Evolutionary conservation across 1,284 basidiomycete species (phyloP).

Genomic region (Ustilago lituana): DNA sequence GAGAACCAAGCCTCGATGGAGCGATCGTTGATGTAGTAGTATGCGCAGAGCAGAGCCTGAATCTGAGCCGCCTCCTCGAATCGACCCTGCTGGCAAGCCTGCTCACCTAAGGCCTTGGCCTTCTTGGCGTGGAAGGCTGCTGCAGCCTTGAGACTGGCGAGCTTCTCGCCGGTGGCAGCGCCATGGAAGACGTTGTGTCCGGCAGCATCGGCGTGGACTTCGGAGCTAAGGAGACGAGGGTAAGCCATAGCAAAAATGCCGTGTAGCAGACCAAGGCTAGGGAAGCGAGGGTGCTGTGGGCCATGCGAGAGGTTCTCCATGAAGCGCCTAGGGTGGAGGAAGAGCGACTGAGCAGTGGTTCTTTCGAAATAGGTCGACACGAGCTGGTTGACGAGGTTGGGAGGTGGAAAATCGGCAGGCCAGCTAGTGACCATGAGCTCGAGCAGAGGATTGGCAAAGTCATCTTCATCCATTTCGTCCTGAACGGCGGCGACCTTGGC

Average conservation of each 20-base stretch:
- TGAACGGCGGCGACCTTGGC: conserved; percentile 43
- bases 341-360: conserved; percentile 33
- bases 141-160: conserved; percentile 36
- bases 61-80: conserved; percentile 51
- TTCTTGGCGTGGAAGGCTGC: conserved; percentile 49
- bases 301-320: conserved; percentile 47
- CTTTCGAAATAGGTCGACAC: conserved; percentile 49
- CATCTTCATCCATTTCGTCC: conserved; percentile 41
- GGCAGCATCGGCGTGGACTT: conserved; percentile 12
- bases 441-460: conserved; percentile 34
- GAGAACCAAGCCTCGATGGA: conserved; percentile 57
- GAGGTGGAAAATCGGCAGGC: conserved; percentile 57
- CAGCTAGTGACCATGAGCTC: conserved; percentile 55
- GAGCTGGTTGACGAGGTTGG: conserved; percentile 49
- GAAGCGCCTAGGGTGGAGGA: conserved; percentile 50
- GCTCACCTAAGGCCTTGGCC: conserved; percentile 33
- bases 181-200: conserved; percentile 25
- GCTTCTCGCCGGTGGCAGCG: conserved; percentile 31
- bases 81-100: conserved; percentile 30
- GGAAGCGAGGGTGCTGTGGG: conserved; percentile 49
- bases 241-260: conserved; percentile 53
- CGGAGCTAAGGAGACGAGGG: conserved; percentile 25
- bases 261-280: conserved; percentile 49
- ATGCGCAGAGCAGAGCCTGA: conserved; percentile 35
- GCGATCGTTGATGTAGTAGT: conserved; percentile 51